Base-by-base conservation (phyloP, 192 early-diverging fungal genomes). In the Dimargaris verticillata region DNA sequence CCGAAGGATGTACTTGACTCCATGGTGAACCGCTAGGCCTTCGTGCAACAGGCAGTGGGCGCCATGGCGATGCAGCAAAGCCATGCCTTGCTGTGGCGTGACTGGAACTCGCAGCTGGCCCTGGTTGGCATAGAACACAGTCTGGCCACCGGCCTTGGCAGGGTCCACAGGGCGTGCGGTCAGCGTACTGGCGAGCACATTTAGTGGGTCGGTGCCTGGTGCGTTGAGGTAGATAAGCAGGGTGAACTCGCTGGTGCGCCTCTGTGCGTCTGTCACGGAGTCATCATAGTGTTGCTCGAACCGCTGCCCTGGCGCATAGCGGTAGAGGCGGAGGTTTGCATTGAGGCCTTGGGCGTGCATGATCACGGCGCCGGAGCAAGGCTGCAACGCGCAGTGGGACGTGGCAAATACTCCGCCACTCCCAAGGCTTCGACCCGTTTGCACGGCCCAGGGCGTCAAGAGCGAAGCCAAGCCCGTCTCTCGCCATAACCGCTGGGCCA, bases 281-380 rank as follows among this genome's bases (percentile, higher is more conserved):
- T 82, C 80, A 60, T 82, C 80, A 22, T 82, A 82, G 63, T 82
- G 80, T 28, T 73, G 73, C 24, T 75, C 80, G 44, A 82, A 82
- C 10, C 73, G 70, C 63, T 82, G 72, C 0, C 78, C 78, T 1
- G 73, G 71, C n/a, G 74, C 74, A 60, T 82, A 82, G 13, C 80
- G 64, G 60, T 82, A 82, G n/a, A 82, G 69, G 10, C 78, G 72
- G 38, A 82, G 77, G 71, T 78, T 79, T 10, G 72, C 72, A 44
- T 75, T 68, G 48, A 82, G 61, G 0, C 78, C 78, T 0, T 68
- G 74, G 0, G 80, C 75, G 28, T 61, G 71, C 1, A 61, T 57
- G 24, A 55, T 20, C 43, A 62, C 55, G 41, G 61, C 64, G 25
- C 53, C 65, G 28, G 65, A 61, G 54, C 64, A 65, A 3, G 62